These are phyloP conservation scores for Lizonia empirigonia DNA, from an alignment of 2,329 filamentous ascomycete species.

Conservation along the genomic window DNA sequence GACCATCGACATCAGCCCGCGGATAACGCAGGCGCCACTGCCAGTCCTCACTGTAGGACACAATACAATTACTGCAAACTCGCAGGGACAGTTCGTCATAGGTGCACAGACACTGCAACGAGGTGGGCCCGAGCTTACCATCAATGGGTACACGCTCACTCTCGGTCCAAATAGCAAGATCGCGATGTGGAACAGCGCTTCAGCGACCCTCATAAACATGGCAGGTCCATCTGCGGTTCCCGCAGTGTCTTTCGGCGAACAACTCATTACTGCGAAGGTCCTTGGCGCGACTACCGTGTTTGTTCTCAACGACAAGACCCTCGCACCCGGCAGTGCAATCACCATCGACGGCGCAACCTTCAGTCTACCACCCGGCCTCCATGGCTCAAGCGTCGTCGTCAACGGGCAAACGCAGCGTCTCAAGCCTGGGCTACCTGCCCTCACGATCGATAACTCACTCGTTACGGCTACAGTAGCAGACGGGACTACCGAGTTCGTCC, in stretches of 20 bases:
- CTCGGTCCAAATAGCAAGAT: slow-evolving; percentile 45
- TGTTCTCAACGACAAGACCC: slow-evolving; percentile 24
- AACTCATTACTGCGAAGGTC: slow-evolving; percentile 29
- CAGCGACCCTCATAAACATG: slow-evolving; percentile 33
- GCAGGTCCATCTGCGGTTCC: slow-evolving; percentile 22
- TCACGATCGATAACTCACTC: slow-evolving; percentile 13
- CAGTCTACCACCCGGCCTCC: slow-evolving; percentile 24
- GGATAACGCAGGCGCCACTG: slow-evolving; percentile 19
- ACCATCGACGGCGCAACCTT: slow-evolving; percentile 36
- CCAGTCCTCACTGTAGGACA: slow-evolving; percentile 36
- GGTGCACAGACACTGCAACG: slow-evolving; percentile 41
- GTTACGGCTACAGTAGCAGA: slow-evolving; percentile 14
- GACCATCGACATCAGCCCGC: slow-evolving; percentile 30
- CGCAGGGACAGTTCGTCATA: slow-evolving; percentile 42
- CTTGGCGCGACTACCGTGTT: slow-evolving; percentile 35
- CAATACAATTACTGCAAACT: slow-evolving; percentile 38
- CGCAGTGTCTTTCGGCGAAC: slow-evolving; percentile 28
- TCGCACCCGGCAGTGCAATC: slow-evolving; percentile 30
- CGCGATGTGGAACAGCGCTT: slow-evolving; percentile 46
- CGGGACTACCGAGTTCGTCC: slow-evolving; percentile 27
- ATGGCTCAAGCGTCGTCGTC: slow-evolving; percentile 27
- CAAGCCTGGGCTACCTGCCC: slow-evolving; percentile 16
- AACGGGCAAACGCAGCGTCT: slow-evolving; percentile 32
- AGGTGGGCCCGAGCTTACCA: slow-evolving; percentile 44
- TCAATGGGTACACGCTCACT: slow-evolving; percentile 45